Evolutionary conservation across 2,329 filamentous ascomycete species (phyloP), one percentile per base, ranked within the genome.

Genomic region (Paracoccidioides lutzii): DNA sequence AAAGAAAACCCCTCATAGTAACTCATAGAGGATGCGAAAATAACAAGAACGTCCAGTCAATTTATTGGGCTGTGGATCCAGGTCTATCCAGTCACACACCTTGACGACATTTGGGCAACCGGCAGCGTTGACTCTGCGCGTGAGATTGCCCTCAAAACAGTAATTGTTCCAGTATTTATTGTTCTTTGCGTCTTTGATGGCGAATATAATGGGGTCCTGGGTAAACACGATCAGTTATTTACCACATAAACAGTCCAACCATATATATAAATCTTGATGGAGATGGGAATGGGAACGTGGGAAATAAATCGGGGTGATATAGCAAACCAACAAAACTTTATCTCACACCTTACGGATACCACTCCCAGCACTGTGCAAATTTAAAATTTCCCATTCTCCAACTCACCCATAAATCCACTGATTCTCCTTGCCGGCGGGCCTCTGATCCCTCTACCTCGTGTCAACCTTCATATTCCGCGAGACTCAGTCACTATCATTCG

Each of bases 71-170:
- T 38, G 15, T 6, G 33, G 22, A 5, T 38, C 37, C 33, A 52
- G 30, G 8, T 55, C 43, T 6, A 55, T 37, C 56, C 56, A 58
- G 35, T 55, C 53, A 52, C 55, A 53, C 14, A 58, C 56, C 35
- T 56, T 55, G 57, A 56, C 50, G 14, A 58, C 54, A 41, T 56
- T 58, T 15, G 54, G 57, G 40, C 54, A 58, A 9, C 54, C 57
- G 32, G 44, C 37, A n/a, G 43, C 50, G 38, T 58, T 58, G 1
- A 58, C 12, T 51, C 57, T 48, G 14, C 56, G 53, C 14, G 53
- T 58, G 12, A 58, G 40, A 43, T 58, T 30, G 3, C 56, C 56
- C 45, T 58, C 56, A 2, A 43, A 42, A 28, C 56, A 58, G 15
- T 58, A 58, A 38, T 58, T 53, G 35, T 42, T 38, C 46, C 46